A percentile compares a stretch with the other conserved stretches of the same genome.
These are phyloP conservation scores for Mycena capillaripes DNA, from an alignment of 768 basidiomycete genomes.

Conservation along the genomic window DNA sequence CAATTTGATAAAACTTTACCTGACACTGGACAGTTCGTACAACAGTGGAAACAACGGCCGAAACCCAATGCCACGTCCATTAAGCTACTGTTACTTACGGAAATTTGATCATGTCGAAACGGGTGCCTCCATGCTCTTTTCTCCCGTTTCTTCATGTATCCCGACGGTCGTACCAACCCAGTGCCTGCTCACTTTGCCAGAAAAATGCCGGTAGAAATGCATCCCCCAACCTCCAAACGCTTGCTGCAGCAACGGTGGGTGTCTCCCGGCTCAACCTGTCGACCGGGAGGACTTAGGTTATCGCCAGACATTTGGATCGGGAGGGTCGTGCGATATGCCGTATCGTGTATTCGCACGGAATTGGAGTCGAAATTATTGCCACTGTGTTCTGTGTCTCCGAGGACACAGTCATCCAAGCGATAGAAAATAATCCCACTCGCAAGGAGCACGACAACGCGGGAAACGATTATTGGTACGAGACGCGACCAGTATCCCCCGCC, in stretches of 20 bases:
- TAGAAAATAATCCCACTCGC: constrained; percentile 3
- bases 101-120: background rate
- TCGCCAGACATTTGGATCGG: constrained; percentile 11
- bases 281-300: too few species aligned
- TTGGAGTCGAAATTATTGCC: constrained; percentile 2
- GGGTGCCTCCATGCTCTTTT: too few species aligned
- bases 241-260: constrained; percentile 17
- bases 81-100: background rate
- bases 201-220: constrained; percentile 5
- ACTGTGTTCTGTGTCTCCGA: constrained; percentile 18
- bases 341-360: constrained; percentile 18
- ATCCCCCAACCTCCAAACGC: constrained; percentile 10
- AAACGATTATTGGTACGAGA: constrained; percentile 21
- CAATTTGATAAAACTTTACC: too few species aligned
- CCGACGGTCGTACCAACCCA: constrained; percentile 24
- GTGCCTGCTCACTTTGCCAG: constrained; percentile 16
- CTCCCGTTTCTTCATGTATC: constrained; percentile 5
- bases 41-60: too few species aligned
- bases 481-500: too few species aligned
- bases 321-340: constrained; percentile 28
- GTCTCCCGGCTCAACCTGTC: too few species aligned
- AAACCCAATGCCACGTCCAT: background rate
- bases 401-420: constrained; percentile 22
- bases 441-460: constrained; percentile 14
- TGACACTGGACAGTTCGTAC: background rate